Evolutionary conservation across 768 basidiomycete genomes (phyloP).

Genomic region (Tricholoma saponaceum): DNA sequence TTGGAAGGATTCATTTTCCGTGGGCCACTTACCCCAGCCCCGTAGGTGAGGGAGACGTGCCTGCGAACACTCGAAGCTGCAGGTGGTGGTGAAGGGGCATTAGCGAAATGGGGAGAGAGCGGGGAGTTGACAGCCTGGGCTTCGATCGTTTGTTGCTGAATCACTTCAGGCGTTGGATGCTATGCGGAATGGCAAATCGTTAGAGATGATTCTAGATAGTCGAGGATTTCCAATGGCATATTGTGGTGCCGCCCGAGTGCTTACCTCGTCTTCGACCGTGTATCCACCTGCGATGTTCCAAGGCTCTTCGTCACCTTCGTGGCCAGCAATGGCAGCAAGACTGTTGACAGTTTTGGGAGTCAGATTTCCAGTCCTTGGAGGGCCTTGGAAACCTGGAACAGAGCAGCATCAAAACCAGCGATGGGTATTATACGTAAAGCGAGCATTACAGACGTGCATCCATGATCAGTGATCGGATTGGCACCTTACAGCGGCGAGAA

Average conservation of each 20-base stretch:
- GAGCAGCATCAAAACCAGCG: constrained; percentile 11
- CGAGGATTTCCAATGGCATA: neutral
- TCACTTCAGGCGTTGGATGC: constrained; percentile 22
- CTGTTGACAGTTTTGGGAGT: constrained; percentile 79
- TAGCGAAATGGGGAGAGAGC: constrained; percentile 57
- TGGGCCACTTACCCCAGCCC: constrained; percentile 48
- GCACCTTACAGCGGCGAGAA: constrained; percentile 11
- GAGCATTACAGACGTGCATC: constrained; percentile 18
- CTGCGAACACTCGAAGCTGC: constrained; percentile 69
- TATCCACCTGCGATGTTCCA: constrained; percentile 68
- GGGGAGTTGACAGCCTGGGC: constrained; percentile 49
- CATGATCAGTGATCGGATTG: constrained; percentile 17
- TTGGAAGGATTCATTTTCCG: constrained; percentile 45
- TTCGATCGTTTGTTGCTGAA: constrained; percentile 47
- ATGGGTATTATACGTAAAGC: constrained; percentile 5
- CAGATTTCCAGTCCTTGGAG: constrained; percentile 52
- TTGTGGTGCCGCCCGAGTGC: constrained; percentile 7
- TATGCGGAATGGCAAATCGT: constrained; percentile 13
- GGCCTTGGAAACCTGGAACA: constrained; percentile 46
- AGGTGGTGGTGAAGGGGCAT: constrained; percentile 66
- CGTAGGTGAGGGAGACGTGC: constrained; percentile 77
- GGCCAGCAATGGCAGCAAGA: constrained; percentile 79
- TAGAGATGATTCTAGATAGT: constrained; percentile 5
- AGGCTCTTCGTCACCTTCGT: constrained; percentile 85
- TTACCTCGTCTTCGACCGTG: constrained; percentile 65